Evolutionary conservation across 306 rosid genomes (phyloP).

Genomic region (Dalbergia oliveri): DNA sequence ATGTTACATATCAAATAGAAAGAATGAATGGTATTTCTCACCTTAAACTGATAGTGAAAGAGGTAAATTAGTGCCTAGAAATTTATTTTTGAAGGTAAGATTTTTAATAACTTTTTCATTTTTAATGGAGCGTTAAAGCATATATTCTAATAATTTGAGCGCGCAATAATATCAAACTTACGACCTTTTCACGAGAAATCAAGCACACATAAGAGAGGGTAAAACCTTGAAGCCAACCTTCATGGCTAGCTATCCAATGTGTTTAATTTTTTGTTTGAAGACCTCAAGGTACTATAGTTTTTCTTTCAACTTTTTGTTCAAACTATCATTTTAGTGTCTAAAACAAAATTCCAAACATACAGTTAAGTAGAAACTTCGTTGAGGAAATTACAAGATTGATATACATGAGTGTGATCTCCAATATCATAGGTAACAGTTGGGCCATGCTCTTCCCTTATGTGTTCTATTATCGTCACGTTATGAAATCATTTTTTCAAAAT

Average conservation of each 20-base stretch:
- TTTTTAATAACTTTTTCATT: too few species aligned
- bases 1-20: too few species aligned
- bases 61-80: background rate
- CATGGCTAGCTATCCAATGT: background rate
- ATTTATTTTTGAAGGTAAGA: background rate
- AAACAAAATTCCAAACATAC: background rate
- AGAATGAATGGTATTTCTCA: too few species aligned
- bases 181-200: too few species aligned
- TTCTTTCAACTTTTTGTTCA: background rate
- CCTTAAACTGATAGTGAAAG: too few species aligned
- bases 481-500: too few species aligned
- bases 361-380: background rate
- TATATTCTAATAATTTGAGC: background rate
- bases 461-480: too few species aligned
- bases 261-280: background rate
- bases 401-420: background rate
- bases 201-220: too few species aligned
- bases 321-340: background rate
- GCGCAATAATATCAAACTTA: too few species aligned
- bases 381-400: too few species aligned
- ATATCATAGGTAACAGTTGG: too few species aligned
- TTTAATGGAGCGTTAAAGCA: too few species aligned
- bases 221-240: background rate
- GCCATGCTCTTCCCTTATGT: background rate
- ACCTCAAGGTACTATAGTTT: background rate